Percentiles rank a stretch among this genome's conserved stretches.
Evolutionary conservation across 345 rosid species (phyloP).

Genomic region (Aquilaria yunnanensis): DNA sequence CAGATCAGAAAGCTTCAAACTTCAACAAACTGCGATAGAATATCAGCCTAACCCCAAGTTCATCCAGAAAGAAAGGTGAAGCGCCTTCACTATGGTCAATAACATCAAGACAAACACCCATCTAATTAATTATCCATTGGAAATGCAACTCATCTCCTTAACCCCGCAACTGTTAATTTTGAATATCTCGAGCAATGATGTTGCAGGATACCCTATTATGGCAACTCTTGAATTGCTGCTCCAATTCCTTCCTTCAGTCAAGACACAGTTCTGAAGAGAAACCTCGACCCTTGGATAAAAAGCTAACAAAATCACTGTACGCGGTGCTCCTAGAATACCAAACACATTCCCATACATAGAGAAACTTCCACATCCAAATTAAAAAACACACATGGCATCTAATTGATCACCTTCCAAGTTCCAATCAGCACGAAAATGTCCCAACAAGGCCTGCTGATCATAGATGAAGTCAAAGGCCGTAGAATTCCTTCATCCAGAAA

Average conservation of each 20-base stretch:
- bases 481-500: no score
- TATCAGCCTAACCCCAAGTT: conserved; percentile 6
- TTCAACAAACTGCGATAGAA: conserved; percentile 1
- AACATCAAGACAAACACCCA: background rate
- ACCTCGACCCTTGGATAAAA: background rate
- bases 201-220: conserved; percentile 3
- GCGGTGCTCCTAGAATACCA: background rate
- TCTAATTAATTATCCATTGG: background rate
- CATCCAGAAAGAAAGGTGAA: conserved; percentile 1
- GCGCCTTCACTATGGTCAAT: background rate
- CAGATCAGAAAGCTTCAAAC: conserved; percentile 12
- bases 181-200: no score
- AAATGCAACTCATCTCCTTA: no score
- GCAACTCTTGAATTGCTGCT: conserved; percentile 8
- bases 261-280: background rate
- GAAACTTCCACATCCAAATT: background rate
- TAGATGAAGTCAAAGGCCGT: no score
- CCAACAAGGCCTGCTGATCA: no score
- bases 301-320: background rate
- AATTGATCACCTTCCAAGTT: no score
- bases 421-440: no score
- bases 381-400: background rate
- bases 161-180: no score
- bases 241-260: background rate
- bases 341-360: background rate